Evolutionary conservation across 169 alveolate genomes (phyloP).

Genomic region (Neospora caninum): DNA sequence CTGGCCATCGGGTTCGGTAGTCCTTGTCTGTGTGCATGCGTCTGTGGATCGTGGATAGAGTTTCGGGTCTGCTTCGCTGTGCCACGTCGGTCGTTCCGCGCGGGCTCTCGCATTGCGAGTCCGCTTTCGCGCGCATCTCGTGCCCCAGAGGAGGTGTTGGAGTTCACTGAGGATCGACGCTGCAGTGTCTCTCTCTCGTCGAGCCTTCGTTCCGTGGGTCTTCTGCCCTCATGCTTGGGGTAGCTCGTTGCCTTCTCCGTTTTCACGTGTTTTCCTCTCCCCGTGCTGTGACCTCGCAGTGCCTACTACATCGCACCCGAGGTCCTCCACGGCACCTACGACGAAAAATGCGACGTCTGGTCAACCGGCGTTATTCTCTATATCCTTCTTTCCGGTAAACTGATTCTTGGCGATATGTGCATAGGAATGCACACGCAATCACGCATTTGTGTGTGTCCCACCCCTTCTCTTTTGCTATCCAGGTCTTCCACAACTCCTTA

Average conservation of each 20-base stretch:
- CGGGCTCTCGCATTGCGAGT: too few relatives aligned
- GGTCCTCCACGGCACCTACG: constrained; percentile 89
- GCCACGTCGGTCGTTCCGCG: too few relatives aligned
- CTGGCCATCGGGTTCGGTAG: too few relatives aligned
- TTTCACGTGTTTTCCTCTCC: constrained; percentile 75
- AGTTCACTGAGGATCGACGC: too few relatives aligned
- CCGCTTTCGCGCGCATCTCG: too few relatives aligned
- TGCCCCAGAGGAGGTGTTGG: too few relatives aligned
- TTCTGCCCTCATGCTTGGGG: too few relatives aligned
- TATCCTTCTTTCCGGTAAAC: constrained; percentile 83
- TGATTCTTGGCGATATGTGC: not conserved
- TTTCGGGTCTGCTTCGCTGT: too few relatives aligned
- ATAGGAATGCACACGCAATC: not conserved
- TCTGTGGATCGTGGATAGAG: too few relatives aligned
- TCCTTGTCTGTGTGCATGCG: too few relatives aligned
- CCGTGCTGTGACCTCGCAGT: constrained; percentile 28
- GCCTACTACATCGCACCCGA: constrained; percentile 94
- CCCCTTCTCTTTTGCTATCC: not conserved
- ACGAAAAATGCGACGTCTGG: constrained; percentile 92
- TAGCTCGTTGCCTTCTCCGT: not conserved
- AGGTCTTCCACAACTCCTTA: not conserved
- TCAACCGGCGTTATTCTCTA: constrained; percentile 90
- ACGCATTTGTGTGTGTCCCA: not conserved
- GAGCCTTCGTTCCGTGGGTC: too few relatives aligned
- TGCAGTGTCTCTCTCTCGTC: too few relatives aligned